These are phyloP conservation scores for Oldenlandia corymbosa DNA, from an alignment of 257 asterid genomes.

Conservation along the genomic window DNA sequence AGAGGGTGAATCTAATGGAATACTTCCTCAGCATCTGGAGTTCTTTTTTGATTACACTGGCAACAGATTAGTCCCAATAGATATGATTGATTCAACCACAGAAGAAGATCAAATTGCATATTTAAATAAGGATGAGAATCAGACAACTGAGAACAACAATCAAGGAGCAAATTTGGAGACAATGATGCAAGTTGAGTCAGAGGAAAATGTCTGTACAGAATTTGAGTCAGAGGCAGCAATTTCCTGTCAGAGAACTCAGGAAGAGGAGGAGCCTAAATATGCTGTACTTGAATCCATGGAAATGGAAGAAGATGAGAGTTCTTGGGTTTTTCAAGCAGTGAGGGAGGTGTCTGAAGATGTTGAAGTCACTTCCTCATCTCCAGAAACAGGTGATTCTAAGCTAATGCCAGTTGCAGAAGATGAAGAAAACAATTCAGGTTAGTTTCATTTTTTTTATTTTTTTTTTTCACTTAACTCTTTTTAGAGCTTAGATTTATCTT, in stretches of 20 bases:
- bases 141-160: slow-evolving; percentile 11
- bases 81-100: slow-evolving; percentile 46
- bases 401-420: slow-evolving; percentile 17
- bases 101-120: slow-evolving; percentile 33
- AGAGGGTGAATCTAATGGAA: slow-evolving; percentile 36
- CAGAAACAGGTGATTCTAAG: slow-evolving; percentile 4
- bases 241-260: slow-evolving; percentile 32
- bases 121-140: slow-evolving; percentile 18
- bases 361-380: slow-evolving; percentile 17
- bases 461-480: no score
- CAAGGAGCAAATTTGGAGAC: slow-evolving; percentile 22
- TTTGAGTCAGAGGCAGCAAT: slow-evolving; percentile 24
- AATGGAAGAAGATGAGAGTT: slow-evolving; percentile 52
- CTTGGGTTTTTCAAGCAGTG: slow-evolving; percentile 48
- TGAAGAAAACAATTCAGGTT: slow-evolving; percentile 33
- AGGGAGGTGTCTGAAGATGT: slow-evolving; percentile 22
- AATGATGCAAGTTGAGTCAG: slow-evolving; percentile 20
- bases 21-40: slow-evolving; percentile 66
- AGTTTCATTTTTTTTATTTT: no score
- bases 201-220: slow-evolving; percentile 19
- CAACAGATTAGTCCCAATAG: slow-evolving; percentile 58
- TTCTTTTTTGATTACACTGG: slow-evolving; percentile 65
- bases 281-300: slow-evolving; percentile 52
- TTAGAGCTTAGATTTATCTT: neutral
- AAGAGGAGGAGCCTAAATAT: slow-evolving; percentile 37